Evolutionary conservation across 2,329 filamentous ascomycete genomes (phyloP), one percentile per base, ranked within the genome.

Genomic region (Verticillium zaregamsianum): DNA sequence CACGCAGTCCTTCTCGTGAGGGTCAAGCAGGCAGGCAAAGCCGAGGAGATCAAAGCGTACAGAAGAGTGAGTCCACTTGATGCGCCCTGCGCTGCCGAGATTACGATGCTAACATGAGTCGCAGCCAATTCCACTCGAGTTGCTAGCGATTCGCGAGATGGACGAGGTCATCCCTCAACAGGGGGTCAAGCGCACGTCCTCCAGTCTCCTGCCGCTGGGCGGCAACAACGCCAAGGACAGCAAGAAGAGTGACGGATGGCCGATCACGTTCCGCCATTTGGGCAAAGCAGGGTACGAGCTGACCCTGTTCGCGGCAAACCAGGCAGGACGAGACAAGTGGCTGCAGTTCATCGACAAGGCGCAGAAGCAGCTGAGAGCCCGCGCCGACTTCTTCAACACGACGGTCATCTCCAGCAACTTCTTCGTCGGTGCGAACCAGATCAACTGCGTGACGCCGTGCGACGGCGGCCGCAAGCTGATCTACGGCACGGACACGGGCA

Each of bases 391-490:
- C 82, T 96, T 98, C 79, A 94, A 91, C 69, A 86, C 90, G 28
- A 86, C 80, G 3, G 76, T 82, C 54, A 79, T 89, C 52, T 88
- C 86, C 35, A 80, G 78, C 67, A 79, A 79, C 62, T 89, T 87
- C 74, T 89, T 88, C 70, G 79, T 82, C 17, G 77, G 82, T 20
- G 77, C 86, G 45, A 97, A 97, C 74, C 87, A 92, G 66, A 92
- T 99, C 74, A 98, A 97, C 72, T 97, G 95, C 73, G 91, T 96
- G 68, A 91, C 95, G 59, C 95, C 95, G 39, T 93, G 94, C 70
- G 94, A 99, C 78, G 95, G 95, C 70, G 95, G 95, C 25, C 88
- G 95, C 59, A 99, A 99, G 77, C 79, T 99, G 67, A 90, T 98
- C 58, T 94, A 93, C 70, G 95, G 94, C 62, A 99, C 95, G 17